phyloP scores from a whole-genome alignment of 1,284 basidiomycete genomes.

The Pseudozyma hubeiensis region DNA sequence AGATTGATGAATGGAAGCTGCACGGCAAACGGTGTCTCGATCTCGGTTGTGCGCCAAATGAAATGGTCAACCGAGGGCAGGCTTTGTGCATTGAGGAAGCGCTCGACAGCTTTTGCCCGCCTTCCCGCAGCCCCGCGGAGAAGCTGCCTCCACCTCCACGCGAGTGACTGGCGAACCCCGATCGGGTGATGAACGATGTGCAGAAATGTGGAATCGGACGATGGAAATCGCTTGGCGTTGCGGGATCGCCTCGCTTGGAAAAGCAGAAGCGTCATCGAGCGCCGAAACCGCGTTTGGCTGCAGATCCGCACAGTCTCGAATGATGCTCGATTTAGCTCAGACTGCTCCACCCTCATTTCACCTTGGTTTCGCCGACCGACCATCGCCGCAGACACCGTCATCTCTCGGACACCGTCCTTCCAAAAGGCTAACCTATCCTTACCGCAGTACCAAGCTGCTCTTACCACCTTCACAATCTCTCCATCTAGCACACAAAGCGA shows the following conservation, averaged over 20 bases:
- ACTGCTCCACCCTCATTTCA: too few relatives aligned
- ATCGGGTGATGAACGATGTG: neutral
- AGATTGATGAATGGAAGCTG: too few relatives aligned
- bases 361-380: too few relatives aligned
- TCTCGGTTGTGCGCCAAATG: too few relatives aligned
- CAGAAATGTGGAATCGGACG: too few relatives aligned
- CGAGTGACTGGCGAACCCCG: neutral
- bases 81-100: too few relatives aligned
- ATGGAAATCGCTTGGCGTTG: neutral
- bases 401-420: too few relatives aligned
- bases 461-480: neutral
- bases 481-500: neutral
- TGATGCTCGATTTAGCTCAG: too few relatives aligned
- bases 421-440: neutral
- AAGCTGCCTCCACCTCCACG: neutral
- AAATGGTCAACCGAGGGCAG: neutral
- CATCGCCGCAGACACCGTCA: too few relatives aligned
- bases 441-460: too few relatives aligned
- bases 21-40: too few relatives aligned
- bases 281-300: neutral
- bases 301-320: neutral
- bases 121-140: neutral
- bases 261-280: conserved; percentile 1
- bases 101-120: neutral
- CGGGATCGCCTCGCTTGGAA: neutral